Percentiles rank a stretch among this genome's conserved stretches.
Evolutionary conservation across 1,139 yeast genomes (phyloP).

Genomic region (Meyerozyma elateridarum): DNA sequence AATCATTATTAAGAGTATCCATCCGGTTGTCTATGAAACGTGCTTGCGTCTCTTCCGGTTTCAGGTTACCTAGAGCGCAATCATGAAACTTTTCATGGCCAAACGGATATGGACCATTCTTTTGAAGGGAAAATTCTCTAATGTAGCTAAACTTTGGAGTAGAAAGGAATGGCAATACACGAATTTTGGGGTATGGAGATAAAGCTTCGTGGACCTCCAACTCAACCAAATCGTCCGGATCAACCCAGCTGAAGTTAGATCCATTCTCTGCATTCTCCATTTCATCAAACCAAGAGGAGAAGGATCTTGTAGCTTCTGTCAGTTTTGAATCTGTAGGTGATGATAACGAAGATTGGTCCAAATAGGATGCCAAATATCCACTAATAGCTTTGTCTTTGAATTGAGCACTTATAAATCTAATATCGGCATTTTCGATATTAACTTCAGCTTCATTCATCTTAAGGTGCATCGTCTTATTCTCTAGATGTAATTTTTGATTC

Average conservation of each 20-base stretch:
- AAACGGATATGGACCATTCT: conserved; percentile 56
- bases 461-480: conserved; percentile 50
- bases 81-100: conserved; percentile 64
- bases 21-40: conserved; percentile 2
- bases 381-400: conserved; percentile 54
- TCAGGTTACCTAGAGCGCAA: conserved; percentile 57
- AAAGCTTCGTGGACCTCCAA: conserved; percentile 49
- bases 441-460: conserved; percentile 76
- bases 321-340: conserved; percentile 1
- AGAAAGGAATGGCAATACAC: conserved; percentile 58
- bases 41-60: conserved; percentile 52
- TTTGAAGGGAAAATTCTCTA: conserved; percentile 51
- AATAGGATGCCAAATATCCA: conserved; percentile 43
- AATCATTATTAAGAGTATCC: not conserved
- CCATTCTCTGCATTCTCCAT: conserved; percentile 39
- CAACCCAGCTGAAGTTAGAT: conserved; percentile 60
- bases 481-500: conserved; percentile 52
- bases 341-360: conserved; percentile 18
- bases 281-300: conserved; percentile 13
- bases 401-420: conserved; percentile 64
- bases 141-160: conserved; percentile 77
- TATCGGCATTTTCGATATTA: conserved; percentile 65
- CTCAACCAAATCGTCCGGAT: conserved; percentile 76
- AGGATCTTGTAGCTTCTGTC: conserved; percentile 2
- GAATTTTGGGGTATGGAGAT: conserved; percentile 52